Evolutionary conservation across 2,329 filamentous ascomycete species (phyloP).

Genomic region (Pestalotiopsis sp.): DNA sequence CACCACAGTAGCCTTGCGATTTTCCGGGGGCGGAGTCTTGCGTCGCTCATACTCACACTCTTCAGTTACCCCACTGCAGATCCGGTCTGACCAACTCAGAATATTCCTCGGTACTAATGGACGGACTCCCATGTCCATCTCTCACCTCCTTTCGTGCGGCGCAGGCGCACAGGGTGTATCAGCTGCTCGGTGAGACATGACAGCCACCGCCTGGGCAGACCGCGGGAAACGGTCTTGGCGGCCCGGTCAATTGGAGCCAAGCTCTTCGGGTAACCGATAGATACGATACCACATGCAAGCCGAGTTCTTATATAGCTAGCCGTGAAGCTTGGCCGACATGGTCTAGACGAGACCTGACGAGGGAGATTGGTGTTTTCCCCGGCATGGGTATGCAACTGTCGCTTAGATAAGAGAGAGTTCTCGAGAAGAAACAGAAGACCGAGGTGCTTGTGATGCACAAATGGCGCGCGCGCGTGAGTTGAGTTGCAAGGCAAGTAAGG

Average conservation of each 20-base stretch:
- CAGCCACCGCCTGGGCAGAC: background rate
- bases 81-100: background rate
- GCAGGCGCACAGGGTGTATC: background rate
- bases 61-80: background rate
- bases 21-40: background rate
- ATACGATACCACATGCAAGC: background rate
- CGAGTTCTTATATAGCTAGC: background rate
- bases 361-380: background rate
- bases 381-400: background rate
- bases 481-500: background rate
- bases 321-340: background rate
- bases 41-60: background rate
- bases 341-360: background rate
- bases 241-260: conserved; percentile 1
- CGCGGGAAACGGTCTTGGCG: background rate
- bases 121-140: background rate
- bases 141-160: background rate
- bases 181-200: background rate
- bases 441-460: background rate
- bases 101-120: background rate
- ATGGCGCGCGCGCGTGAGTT: background rate
- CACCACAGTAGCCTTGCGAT: background rate
- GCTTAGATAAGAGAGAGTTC: background rate
- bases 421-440: background rate
- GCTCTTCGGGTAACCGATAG: background rate